A percentile compares a stretch with the other conserved stretches of the same genome.
Conservation (phyloP, 257 asterid species). For the Paulownia fortunei region DNA sequence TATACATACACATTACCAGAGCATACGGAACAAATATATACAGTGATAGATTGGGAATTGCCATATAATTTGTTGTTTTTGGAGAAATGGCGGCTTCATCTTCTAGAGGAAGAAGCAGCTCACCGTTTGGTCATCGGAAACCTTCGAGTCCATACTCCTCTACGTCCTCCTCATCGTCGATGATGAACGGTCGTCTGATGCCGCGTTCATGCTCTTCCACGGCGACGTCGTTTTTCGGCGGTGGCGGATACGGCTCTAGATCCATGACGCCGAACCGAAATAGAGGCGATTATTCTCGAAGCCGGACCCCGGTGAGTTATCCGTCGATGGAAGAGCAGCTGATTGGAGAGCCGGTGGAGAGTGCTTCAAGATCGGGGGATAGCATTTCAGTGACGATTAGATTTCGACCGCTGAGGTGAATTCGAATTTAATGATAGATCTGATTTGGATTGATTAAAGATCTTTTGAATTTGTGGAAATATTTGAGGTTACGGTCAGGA, state of each 20-base stretch:
- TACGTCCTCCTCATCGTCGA: conserved; percentile 82
- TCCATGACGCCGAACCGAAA: conserved; percentile 68
- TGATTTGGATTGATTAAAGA: conserved; percentile 48
- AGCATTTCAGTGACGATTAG: conserved; percentile 95
- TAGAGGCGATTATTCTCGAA: conserved; percentile 48
- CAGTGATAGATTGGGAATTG: conserved; percentile 24
- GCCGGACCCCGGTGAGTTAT: conserved; percentile 66
- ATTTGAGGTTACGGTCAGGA: conserved; percentile 43
- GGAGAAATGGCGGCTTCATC: conserved; percentile 86
- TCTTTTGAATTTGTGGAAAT: conserved; percentile 35
- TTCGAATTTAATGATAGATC: conserved; percentile 50
- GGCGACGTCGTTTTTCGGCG: conserved; percentile 63
- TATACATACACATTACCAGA: conserved; percentile 17
- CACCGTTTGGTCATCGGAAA: conserved; percentile 67
- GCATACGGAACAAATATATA: conserved; percentile 3
- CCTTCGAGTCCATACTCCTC: conserved; percentile 87
- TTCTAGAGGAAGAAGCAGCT: conserved; percentile 87
- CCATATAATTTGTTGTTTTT: background rate
- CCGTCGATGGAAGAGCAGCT: conserved; percentile 72
- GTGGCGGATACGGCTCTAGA: conserved; percentile 65
- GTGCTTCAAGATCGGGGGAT: conserved; percentile 80
- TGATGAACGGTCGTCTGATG: conserved; percentile 68
- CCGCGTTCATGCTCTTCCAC: conserved; percentile 74
- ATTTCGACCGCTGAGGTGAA: conserved; percentile 95
- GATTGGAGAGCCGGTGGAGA: conserved; percentile 59